Evolutionary conservation across 2,329 filamentous ascomycete genomes (phyloP).

Genomic region (Colletotrichum ledebouriae): DNA sequence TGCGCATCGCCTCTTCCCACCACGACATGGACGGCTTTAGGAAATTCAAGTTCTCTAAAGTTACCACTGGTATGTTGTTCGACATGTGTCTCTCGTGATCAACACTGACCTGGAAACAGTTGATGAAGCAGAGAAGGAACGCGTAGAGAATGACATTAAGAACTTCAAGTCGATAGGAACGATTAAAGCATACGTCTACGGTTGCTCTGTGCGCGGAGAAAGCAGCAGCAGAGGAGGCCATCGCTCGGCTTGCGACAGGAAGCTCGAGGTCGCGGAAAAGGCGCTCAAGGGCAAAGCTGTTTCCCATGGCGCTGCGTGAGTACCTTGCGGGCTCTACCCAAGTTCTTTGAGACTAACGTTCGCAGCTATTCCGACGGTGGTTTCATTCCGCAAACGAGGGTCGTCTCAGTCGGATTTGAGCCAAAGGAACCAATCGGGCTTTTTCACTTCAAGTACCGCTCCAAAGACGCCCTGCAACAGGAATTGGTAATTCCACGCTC

Average conservation of each 20-base stretch:
- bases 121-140: conserved; percentile 30
- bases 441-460: conserved; percentile 47
- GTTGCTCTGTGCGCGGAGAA: neutral
- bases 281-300: conserved; percentile 43
- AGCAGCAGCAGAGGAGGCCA: neutral
- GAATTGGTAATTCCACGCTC: conserved; percentile 44
- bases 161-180: conserved; percentile 42
- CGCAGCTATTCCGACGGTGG: conserved; percentile 33
- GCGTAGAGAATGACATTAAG: conserved; percentile 25
- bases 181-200: conserved; percentile 43
- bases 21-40: conserved; percentile 11
- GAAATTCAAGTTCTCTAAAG: conserved; percentile 44
- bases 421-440: conserved; percentile 28
- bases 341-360: neutral
- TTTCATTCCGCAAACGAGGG: neutral
- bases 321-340: neutral
- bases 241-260: neutral
- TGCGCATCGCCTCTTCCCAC: neutral
- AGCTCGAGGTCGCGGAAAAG: conserved; percentile 38
- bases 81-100: neutral
- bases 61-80: conserved; percentile 41
- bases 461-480: conserved; percentile 43
- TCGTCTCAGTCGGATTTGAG: conserved; percentile 27
- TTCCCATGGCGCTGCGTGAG: conserved; percentile 45
- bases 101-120: conserved; percentile 36